These are phyloP conservation scores for Berberis vulgaris DNA, from an alignment of 164 flowering plant species.

Conservation along the genomic window DNA sequence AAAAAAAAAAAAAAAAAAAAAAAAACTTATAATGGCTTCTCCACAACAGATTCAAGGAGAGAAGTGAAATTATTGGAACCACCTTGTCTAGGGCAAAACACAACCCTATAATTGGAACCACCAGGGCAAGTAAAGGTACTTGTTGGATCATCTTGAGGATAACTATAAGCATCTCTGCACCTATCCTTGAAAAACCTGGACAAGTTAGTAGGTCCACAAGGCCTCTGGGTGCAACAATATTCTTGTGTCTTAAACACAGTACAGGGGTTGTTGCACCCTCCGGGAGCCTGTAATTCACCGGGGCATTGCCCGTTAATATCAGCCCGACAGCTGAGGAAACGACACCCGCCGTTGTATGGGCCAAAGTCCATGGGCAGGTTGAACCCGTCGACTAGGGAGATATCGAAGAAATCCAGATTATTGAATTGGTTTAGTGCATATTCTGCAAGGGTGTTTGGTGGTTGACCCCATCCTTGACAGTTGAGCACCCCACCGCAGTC, in stretches of 20 bases:
- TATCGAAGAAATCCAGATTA: constrained; percentile 21
- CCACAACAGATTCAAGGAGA: too few species aligned
- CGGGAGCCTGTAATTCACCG: constrained; percentile 8
- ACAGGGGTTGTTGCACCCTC: constrained; percentile 7
- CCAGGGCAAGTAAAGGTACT: too few species aligned
- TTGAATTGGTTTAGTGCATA: constrained; percentile 16
- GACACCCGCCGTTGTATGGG: constrained; percentile 12
- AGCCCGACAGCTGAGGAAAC: constrained; percentile 13
- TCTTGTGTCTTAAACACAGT: constrained; percentile 3
- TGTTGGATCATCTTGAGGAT: too few species aligned
- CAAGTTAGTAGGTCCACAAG: too few species aligned
- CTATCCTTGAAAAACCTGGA: too few species aligned
- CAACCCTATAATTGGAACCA: too few species aligned
- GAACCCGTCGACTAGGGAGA: constrained; percentile 27
- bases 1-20: too few species aligned
- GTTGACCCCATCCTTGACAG: constrained; percentile 8
- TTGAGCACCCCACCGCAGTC: constrained; percentile 15
- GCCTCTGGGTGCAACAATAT: too few species aligned
- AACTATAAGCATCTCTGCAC: too few species aligned
- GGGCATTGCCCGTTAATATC: constrained; percentile 28
- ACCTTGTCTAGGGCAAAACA: too few species aligned
- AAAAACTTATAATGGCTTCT: too few species aligned
- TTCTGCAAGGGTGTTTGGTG: constrained; percentile 21
- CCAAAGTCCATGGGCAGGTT: constrained; percentile 26
- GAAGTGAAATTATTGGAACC: too few species aligned